These are phyloP conservation scores for Phaeoacremonium minimum DNA, from an alignment of 2,329 filamentous ascomycete genomes.

Conservation along the genomic window DNA sequence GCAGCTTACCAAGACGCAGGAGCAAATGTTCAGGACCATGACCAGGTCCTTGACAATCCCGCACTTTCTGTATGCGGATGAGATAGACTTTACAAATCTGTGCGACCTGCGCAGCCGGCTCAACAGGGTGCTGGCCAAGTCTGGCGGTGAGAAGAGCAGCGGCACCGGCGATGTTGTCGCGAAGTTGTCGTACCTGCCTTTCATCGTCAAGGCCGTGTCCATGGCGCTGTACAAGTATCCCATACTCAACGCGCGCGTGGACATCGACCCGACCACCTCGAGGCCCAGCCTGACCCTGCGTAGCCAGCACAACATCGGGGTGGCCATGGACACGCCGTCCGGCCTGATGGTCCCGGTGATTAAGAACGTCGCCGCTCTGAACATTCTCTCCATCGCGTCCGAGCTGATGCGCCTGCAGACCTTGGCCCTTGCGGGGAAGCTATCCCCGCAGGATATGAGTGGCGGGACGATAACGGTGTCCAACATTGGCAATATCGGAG, in stretches of 20 bases:
- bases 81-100: conserved; percentile 76
- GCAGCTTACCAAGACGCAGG: conserved; percentile 73
- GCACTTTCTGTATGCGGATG: conserved; percentile 92
- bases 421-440: conserved; percentile 69
- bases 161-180: conserved; percentile 30
- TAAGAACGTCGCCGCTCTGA: conserved; percentile 73
- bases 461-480: conserved; percentile 93
- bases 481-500: conserved; percentile 94
- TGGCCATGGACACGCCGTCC: conserved; percentile 89
- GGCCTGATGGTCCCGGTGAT: conserved; percentile 91
- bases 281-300: conserved; percentile 77
- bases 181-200: conserved; percentile 86
- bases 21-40: conserved; percentile 97
- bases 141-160: conserved; percentile 37
- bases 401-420: conserved; percentile 72
- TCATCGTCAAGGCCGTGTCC: conserved; percentile 94
- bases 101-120: conserved; percentile 68
- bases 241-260: conserved; percentile 81
- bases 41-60: conserved; percentile 86
- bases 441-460: conserved; percentile 69
- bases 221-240: conserved; percentile 78
- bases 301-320: conserved; percentile 86
- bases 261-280: conserved; percentile 46
- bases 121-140: conserved; percentile 55
- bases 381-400: conserved; percentile 71